phyloP scores from a whole-genome alignment of 495 filamentous ascomycete species.

The Neurospora tetrasperma region DNA sequence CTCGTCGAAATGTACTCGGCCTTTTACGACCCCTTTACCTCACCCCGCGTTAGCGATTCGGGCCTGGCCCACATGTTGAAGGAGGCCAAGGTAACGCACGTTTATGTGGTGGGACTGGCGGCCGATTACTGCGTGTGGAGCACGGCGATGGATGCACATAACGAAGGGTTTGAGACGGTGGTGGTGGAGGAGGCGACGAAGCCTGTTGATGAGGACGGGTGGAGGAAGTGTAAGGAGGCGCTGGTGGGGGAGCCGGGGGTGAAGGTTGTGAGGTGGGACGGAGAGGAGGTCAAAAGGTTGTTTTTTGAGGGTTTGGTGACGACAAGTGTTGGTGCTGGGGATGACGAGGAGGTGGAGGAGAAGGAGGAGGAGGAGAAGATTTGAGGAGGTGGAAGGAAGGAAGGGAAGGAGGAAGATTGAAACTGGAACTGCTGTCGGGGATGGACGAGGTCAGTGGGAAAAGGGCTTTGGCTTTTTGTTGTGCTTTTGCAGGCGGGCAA shows the following conservation, averaged over 20 bases:
- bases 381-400: background rate
- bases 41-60: too few species aligned
- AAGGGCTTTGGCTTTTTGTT: background rate
- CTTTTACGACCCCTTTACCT: slow-evolving; percentile 48
- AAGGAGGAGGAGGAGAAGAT: slow-evolving; percentile 14
- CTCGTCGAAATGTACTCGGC: slow-evolving; percentile 86
- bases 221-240: slow-evolving; percentile 47
- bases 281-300: slow-evolving; percentile 30
- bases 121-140: slow-evolving; percentile 81
- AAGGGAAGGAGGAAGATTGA: background rate
- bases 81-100: slow-evolving; percentile 52
- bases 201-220: slow-evolving; percentile 51
- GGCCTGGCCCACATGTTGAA: slow-evolving; percentile 43
- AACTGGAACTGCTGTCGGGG: background rate
- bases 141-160: slow-evolving; percentile 67
- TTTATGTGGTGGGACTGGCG: slow-evolving; percentile 79
- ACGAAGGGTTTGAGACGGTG: slow-evolving; percentile 65
- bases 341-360: slow-evolving; percentile 29
- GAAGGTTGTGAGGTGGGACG: slow-evolving; percentile 32
- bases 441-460: background rate
- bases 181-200: slow-evolving; percentile 70
- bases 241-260: slow-evolving; percentile 36
- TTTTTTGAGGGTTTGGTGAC: slow-evolving; percentile 6
- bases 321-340: slow-evolving; percentile 33
- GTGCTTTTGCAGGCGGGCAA: background rate